Evolutionary conservation across 2,329 filamentous ascomycete genomes (phyloP).

Genomic region (Boeremia exigua): DNA sequence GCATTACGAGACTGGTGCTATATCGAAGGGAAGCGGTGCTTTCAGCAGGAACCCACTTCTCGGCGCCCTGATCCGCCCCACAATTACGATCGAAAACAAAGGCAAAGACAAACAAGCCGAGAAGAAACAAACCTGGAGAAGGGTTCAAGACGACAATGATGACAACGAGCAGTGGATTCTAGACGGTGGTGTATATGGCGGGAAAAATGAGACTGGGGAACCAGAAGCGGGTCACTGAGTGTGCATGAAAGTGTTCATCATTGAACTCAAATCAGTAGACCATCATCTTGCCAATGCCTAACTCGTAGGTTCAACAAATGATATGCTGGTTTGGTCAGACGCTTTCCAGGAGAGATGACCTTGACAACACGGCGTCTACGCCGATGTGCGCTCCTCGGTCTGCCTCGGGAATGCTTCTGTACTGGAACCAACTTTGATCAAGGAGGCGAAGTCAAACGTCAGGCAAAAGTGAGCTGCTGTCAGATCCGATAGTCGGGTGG

Average conservation of each 20-base stretch:
- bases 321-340: too few species aligned
- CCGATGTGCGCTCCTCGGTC: background rate
- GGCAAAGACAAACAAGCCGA: conserved; percentile 51
- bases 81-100: conserved; percentile 59
- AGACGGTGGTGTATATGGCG: conserved; percentile 58
- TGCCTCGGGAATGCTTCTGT: background rate
- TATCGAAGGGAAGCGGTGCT: conserved; percentile 56
- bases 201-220: conserved; percentile 21
- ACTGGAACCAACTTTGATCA: background rate
- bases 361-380: background rate
- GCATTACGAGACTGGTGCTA: conserved; percentile 32
- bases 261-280: too few species aligned
- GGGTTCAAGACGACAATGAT: conserved; percentile 60
- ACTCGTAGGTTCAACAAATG: too few species aligned
- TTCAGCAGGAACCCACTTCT: conserved; percentile 74
- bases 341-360: background rate
- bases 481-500: background rate
- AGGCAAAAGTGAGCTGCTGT: background rate
- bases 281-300: background rate
- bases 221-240: conserved; percentile 23
- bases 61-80: conserved; percentile 69
- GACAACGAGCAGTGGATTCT: conserved; percentile 62
- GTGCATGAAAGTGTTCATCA: background rate
- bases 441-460: background rate
- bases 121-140: conserved; percentile 53